Percentiles rank a stretch among this genome's conserved stretches.
Conservation (phyloP, 306 rosid genomes). For the Glycine tomentella region DNA sequence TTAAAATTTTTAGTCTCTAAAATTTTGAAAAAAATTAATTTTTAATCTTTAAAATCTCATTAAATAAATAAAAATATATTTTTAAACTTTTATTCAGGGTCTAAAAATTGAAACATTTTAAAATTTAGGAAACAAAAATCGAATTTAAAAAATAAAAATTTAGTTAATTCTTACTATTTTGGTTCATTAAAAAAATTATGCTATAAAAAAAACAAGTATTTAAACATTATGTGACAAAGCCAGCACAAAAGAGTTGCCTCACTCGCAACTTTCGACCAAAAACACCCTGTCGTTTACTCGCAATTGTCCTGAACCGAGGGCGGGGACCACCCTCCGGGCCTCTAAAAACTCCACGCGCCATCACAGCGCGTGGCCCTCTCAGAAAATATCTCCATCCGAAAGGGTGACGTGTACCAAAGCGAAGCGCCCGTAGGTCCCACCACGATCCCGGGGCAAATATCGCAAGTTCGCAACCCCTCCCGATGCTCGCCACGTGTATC, state of each 20-base stretch:
- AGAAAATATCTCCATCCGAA: conserved; percentile 58
- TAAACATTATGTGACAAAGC: conserved; percentile 36
- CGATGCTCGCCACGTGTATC: conserved; percentile 56
- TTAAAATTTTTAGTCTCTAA: no score
- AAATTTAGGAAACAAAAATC: no score
- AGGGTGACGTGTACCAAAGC: conserved; percentile 58
- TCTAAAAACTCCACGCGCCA: conserved; percentile 35
- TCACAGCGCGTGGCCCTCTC: conserved; percentile 39
- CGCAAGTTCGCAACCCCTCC: conserved; percentile 13
- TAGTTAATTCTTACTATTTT: background rate
- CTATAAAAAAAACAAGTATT: background rate
- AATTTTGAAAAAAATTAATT: no score
- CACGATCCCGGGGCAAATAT: conserved; percentile 36
- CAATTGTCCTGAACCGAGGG: conserved; percentile 8
- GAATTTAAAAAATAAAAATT: no score
- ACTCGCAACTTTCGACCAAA: conserved; percentile 13
- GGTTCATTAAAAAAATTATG: background rate
- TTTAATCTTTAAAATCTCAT: no score
- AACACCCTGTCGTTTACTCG: conserved; percentile 46
- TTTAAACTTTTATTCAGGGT: no score
- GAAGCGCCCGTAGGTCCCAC: conserved; percentile 45
- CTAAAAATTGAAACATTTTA: no score
- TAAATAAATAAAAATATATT: no score
- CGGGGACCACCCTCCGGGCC: conserved; percentile 50
- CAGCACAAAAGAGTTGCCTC: conserved; percentile 44